These are phyloP conservation scores for Rosa lucieae DNA, from an alignment of 306 rosid genomes.

Conservation along the genomic window DNA sequence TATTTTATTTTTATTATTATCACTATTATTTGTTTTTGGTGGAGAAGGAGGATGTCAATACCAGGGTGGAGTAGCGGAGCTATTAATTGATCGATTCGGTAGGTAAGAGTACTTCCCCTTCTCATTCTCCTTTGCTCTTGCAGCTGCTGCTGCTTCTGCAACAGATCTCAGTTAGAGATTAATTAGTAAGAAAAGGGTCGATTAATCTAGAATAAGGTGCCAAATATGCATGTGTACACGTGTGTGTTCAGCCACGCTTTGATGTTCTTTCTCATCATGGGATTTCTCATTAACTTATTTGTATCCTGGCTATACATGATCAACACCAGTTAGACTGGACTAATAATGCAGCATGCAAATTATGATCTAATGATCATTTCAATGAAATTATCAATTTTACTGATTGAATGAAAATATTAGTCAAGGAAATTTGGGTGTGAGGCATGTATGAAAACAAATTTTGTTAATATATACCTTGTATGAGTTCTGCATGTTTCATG, in stretches of 20 bases:
- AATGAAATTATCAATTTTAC: not conserved
- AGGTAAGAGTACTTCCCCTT: constrained; percentile 12
- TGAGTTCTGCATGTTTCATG: constrained; percentile 59
- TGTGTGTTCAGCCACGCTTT: not conserved
- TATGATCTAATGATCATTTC: not conserved
- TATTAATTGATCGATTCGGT: constrained; percentile 5
- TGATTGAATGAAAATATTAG: not conserved
- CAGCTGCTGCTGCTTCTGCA: constrained; percentile 22
- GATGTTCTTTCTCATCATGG: not conserved
- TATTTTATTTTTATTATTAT: not conserved
- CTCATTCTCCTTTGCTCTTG: constrained; percentile 32
- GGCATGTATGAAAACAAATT: not conserved
- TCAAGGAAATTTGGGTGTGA: not conserved
- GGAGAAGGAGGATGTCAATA: not conserved
- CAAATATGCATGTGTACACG: not conserved
- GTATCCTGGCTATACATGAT: not conserved
- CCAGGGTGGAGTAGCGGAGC: constrained; percentile 9
- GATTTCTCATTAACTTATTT: not conserved
- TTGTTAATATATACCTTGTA: constrained; percentile 42
- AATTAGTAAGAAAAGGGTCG: not conserved
- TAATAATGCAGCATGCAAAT: too few relatives aligned
- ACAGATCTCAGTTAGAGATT: not conserved
- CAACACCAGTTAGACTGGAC: not conserved
- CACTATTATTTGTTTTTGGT: too few relatives aligned
- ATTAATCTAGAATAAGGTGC: not conserved